These are phyloP conservation scores for Santalum album DNA, from an alignment of 164 flowering plant species.

Conservation along the genomic window DNA sequence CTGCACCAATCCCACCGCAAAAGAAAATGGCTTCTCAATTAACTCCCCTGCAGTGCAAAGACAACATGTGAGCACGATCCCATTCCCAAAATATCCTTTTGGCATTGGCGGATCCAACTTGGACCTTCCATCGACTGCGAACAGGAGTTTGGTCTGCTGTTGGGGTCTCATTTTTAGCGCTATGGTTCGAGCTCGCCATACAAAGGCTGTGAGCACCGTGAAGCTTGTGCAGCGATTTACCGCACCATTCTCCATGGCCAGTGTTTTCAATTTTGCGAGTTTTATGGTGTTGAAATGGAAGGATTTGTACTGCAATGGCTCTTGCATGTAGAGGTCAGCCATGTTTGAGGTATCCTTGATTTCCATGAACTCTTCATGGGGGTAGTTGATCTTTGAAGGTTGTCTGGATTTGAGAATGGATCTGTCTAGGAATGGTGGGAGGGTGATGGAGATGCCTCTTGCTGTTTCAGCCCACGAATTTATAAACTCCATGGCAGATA, in stretches of 20 bases:
- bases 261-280: conserved; percentile 6
- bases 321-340: conserved; percentile 4
- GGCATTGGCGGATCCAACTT: conserved; percentile 17
- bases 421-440: conserved; percentile 16
- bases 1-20: conserved; percentile 11
- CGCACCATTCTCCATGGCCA: conserved; percentile 11
- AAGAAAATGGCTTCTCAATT: conserved; percentile 12
- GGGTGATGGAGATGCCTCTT: conserved; percentile 12
- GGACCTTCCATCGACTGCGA: conserved; percentile 15
- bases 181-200: conserved; percentile 16
- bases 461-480: conserved; percentile 27
- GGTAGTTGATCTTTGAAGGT: conserved; percentile 4
- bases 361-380: conserved; percentile 9
- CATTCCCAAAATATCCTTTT: conserved; percentile 22
- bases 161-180: conserved; percentile 14
- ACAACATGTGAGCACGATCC: conserved; percentile 2
- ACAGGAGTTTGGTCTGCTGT: conserved; percentile 16
- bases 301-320: conserved; percentile 4
- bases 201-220: conserved; percentile 8
- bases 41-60: conserved; percentile 16
- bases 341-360: conserved; percentile 10
- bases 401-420: conserved; percentile 10
- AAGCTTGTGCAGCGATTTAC: conserved; percentile 15
- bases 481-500: conserved; percentile 15
- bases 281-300: conserved; percentile 9